Conservation (phyloP, 345 rosid genomes). For the Eucalyptus pauciflora region DNA sequence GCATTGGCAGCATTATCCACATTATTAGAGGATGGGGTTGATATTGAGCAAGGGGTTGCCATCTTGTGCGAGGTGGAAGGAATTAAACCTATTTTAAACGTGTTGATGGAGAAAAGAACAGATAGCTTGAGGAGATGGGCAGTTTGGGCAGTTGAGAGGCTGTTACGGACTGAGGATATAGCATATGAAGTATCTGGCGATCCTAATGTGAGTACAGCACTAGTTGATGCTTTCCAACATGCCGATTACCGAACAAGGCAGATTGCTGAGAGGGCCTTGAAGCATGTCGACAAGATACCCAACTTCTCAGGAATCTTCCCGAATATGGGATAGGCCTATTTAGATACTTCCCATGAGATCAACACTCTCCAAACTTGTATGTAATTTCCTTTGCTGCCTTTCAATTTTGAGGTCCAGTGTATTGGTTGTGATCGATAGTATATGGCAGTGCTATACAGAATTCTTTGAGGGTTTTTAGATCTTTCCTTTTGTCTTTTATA, state of each 20-base stretch:
- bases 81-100: constrained; percentile 49
- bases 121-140: constrained; percentile 62
- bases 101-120: constrained; percentile 61
- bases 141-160: constrained; percentile 89
- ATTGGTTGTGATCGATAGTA: background rate
- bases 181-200: constrained; percentile 65
- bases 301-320: constrained; percentile 88
- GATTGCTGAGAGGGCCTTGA: constrained; percentile 83
- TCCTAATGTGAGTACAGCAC: constrained; percentile 74
- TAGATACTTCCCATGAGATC: background rate
- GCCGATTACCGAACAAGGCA: constrained; percentile 78
- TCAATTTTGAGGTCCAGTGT: background rate
- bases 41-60: constrained; percentile 55
- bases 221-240: constrained; percentile 87
- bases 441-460: background rate
- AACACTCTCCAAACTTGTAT: background rate
- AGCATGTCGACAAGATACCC: constrained; percentile 82
- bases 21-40: constrained; percentile 70
- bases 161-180: constrained; percentile 64
- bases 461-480: background rate
- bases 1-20: constrained; percentile 89
- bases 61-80: constrained; percentile 63
- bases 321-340: constrained; percentile 24
- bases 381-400: background rate
- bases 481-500: background rate